Evolutionary conservation across 768 basidiomycete genomes (phyloP).

Genomic region (Mycena filopes): DNA sequence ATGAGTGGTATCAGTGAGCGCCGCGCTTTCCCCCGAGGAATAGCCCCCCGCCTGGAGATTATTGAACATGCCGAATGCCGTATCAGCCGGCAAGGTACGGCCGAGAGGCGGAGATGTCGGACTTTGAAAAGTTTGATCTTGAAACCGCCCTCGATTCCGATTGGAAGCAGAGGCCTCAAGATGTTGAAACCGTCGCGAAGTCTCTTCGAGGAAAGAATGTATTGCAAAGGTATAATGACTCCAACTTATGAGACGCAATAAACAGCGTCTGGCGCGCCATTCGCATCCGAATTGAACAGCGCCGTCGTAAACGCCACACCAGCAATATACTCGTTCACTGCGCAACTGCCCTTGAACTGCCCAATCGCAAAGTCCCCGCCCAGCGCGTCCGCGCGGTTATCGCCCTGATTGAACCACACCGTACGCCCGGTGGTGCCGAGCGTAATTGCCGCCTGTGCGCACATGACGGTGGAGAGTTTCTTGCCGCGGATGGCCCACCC

Average conservation of each 20-base stretch:
- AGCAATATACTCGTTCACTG: constrained; percentile 22
- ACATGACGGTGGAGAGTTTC: constrained; percentile 27
- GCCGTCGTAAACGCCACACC: constrained; percentile 32
- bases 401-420: constrained; percentile 33
- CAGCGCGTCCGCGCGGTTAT: constrained; percentile 18
- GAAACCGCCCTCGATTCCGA: too few species aligned
- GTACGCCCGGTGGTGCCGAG: constrained; percentile 28
- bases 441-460: constrained; percentile 9
- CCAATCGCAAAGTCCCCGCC: constrained; percentile 28
- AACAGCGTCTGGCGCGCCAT: constrained; percentile 22
- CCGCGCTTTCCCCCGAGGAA: too few species aligned
- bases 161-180: too few species aligned
- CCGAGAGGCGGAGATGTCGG: too few species aligned
- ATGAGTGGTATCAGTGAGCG: too few species aligned
- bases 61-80: too few species aligned
- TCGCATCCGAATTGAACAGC: background rate
- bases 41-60: too few species aligned
- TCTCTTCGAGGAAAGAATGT: too few species aligned
- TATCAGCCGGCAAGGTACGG: too few species aligned
- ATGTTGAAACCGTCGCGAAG: too few species aligned
- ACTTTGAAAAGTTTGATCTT: too few species aligned
- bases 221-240: too few species aligned
- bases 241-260: constrained; percentile 10
- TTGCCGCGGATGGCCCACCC: constrained; percentile 31
- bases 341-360: constrained; percentile 27